These are phyloP conservation scores for Cicer chorassanicum DNA, from an alignment of 306 rosid species.

Conservation along the genomic window DNA sequence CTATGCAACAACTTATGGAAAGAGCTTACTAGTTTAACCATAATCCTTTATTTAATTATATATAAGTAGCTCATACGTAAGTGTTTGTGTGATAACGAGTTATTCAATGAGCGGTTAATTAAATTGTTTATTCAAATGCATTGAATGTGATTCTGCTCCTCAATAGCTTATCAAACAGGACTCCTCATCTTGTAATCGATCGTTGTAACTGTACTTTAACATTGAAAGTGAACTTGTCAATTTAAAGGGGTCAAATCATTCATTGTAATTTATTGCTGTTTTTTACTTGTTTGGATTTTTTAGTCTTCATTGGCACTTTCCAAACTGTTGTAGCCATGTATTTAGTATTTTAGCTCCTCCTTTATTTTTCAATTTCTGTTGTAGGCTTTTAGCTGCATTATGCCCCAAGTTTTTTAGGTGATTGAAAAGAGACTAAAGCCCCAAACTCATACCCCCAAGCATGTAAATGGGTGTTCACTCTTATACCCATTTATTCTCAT, in stretches of 20 bases:
- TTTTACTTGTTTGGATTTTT: neutral
- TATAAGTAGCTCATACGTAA: too few species aligned
- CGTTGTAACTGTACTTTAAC: neutral
- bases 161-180: neutral
- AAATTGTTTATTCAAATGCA: too few species aligned
- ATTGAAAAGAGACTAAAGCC: too few species aligned
- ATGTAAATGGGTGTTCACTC: slow-evolving; percentile 20
- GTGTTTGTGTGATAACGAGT: too few species aligned
- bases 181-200: neutral
- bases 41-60: too few species aligned
- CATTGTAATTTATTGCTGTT: neutral
- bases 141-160: neutral
- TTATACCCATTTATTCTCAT: slow-evolving; percentile 13
- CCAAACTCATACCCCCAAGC: neutral
- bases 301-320: neutral
- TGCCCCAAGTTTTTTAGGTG: neutral
- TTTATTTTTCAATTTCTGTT: neutral
- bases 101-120: too few species aligned
- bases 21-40: too few species aligned
- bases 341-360: neutral
- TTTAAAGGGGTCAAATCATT: neutral
- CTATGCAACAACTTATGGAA: too few species aligned
- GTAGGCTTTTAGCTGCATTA: neutral
- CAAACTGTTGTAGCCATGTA: slow-evolving; percentile 3
- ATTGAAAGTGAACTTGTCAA: neutral